These are phyloP conservation scores for Fennellomyces sp. DNA, from an alignment of 371 early-diverging fungal genomes.

Conservation along the genomic window DNA sequence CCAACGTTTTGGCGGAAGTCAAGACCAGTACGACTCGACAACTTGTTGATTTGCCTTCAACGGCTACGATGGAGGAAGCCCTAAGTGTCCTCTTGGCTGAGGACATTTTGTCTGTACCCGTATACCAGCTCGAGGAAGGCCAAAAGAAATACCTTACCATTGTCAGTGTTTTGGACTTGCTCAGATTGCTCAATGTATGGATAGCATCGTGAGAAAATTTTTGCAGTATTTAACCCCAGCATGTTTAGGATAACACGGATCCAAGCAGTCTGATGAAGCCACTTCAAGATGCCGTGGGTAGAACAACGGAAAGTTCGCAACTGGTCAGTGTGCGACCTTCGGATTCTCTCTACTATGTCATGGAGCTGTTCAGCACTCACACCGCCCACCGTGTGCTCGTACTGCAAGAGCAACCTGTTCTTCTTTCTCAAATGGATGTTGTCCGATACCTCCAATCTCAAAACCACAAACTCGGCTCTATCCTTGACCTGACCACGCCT, in stretches of 20 bases:
- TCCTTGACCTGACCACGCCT: constrained; percentile 50
- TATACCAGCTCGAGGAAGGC: constrained; percentile 44
- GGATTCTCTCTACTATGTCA: constrained; percentile 35
- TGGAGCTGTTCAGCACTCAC: constrained; percentile 47
- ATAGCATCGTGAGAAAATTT: constrained; percentile 27
- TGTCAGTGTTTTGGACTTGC: constrained; percentile 58
- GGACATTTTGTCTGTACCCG: constrained; percentile 64
- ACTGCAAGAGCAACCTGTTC: constrained; percentile 35
- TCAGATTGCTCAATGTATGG: constrained; percentile 40
- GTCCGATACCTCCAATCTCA: constrained; percentile 55
- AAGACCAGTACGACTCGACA: constrained; percentile 34
- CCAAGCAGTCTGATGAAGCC: constrained; percentile 25
- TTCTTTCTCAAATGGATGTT: constrained; percentile 66
- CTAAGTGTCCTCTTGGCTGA: constrained; percentile 55
- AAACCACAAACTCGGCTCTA: constrained; percentile 59
- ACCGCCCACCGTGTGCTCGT: constrained; percentile 58
- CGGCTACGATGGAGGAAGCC: constrained; percentile 61
- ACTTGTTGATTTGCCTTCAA: constrained; percentile 57
- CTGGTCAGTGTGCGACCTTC: constrained; percentile 40
- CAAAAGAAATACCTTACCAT: constrained; percentile 56
- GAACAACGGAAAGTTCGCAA: constrained; percentile 38
- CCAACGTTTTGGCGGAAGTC: constrained; percentile 42
- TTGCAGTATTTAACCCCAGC: neutral
- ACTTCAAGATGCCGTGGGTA: constrained; percentile 40
- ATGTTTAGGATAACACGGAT: neutral